These are phyloP conservation scores for Endogone sp. DNA, from an alignment of 192 early-diverging fungal species.

Conservation along the genomic window DNA sequence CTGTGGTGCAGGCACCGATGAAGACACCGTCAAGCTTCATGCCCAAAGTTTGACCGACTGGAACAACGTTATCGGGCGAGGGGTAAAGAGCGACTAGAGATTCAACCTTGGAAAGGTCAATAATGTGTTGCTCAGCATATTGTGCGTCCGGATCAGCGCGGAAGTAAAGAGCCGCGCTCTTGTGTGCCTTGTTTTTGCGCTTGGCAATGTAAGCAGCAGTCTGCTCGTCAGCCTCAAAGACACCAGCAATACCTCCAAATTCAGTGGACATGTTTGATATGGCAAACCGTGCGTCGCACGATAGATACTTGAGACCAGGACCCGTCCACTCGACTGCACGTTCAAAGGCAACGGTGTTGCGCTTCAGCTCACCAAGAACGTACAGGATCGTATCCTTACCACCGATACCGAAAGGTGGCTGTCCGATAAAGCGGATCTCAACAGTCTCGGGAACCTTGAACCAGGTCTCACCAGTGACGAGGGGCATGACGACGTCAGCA, in stretches of 20 bases:
- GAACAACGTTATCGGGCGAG: constrained; percentile 72
- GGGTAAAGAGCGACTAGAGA: constrained; percentile 69
- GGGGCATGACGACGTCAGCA: constrained; percentile 79
- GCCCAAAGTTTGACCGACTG: constrained; percentile 49
- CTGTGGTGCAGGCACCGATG: constrained; percentile 80
- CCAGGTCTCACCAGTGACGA: constrained; percentile 81
- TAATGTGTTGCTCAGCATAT: constrained; percentile 76
- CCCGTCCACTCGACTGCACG: constrained; percentile 78
- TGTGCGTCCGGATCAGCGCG: constrained; percentile 67
- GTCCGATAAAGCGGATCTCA: constrained; percentile 69
- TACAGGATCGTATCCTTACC: constrained; percentile 81
- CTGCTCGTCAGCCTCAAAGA: constrained; percentile 72
- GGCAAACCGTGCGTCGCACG: constrained; percentile 79
- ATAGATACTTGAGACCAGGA: constrained; percentile 71
- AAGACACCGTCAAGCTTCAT: constrained; percentile 77
- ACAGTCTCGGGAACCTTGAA: constrained; percentile 80
- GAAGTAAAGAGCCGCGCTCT: constrained; percentile 68
- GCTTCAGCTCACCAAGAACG: constrained; percentile 76
- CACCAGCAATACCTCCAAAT: constrained; percentile 83
- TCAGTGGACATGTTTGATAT: constrained; percentile 84
- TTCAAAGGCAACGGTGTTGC: constrained; percentile 79
- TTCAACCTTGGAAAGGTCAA: constrained; percentile 67
- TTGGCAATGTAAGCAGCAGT: constrained; percentile 70
- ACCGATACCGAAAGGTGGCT: constrained; percentile 74
- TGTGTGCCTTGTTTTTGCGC: constrained; percentile 68